Conservation (phyloP, 1,139 yeast species). For the Yamadazyma epiphylla region DNA sequence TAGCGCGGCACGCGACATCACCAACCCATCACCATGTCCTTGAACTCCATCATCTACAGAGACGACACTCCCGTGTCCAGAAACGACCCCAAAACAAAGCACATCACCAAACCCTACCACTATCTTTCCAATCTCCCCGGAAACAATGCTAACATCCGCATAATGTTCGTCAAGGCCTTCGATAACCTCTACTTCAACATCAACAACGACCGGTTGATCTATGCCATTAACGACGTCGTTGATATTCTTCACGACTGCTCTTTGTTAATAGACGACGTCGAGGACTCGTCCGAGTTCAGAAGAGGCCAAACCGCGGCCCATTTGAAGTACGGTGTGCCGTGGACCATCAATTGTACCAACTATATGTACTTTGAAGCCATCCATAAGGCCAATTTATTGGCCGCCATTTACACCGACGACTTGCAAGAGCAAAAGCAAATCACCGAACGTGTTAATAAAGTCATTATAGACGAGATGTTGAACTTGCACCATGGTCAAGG, state of each 20-base stretch:
- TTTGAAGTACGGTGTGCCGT: slow-evolving; percentile 67
- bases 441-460: slow-evolving; percentile 16
- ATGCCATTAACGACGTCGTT: slow-evolving; percentile 20
- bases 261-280: slow-evolving; percentile 72
- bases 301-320: slow-evolving; percentile 82
- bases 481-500: slow-evolving; percentile 89
- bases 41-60: slow-evolving; percentile 11
- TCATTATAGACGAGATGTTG: slow-evolving; percentile 66
- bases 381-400: slow-evolving; percentile 35
- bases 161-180: slow-evolving; percentile 26
- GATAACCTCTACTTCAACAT: slow-evolving; percentile 29
- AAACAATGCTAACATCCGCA: slow-evolving; percentile 29
- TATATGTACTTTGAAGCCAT: slow-evolving; percentile 76
- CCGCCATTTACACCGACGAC: slow-evolving; percentile 13
- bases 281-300: slow-evolving; percentile 66
- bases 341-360: slow-evolving; percentile 79
- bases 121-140: slow-evolving; percentile 30
- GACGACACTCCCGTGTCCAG: slow-evolving; percentile 11
- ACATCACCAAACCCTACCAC: slow-evolving; percentile 22
- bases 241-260: slow-evolving; percentile 29
- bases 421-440: slow-evolving; percentile 6
- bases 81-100: slow-evolving; percentile 6
- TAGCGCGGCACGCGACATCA: background rate
- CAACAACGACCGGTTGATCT: slow-evolving; percentile 14
- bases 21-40: too few relatives aligned